Percentiles rank a stretch among this genome's conserved stretches.
Conservation (phyloP, 208 protist genomes). For the Wallacemonas sp. region DNA sequence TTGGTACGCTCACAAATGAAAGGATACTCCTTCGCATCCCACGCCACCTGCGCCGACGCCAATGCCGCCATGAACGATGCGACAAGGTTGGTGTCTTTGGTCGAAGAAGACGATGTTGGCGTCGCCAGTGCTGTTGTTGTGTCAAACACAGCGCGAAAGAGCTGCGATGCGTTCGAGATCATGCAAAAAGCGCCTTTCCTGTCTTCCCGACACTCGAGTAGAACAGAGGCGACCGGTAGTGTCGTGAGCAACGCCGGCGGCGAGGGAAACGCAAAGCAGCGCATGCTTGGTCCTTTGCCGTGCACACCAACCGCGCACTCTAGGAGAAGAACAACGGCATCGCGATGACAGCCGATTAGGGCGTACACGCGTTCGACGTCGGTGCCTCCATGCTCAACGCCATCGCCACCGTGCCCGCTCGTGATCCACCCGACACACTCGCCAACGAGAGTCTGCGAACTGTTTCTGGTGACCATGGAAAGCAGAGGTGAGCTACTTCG, state of each 20-base stretch:
- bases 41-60: background rate
- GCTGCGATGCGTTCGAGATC: conserved; percentile 4
- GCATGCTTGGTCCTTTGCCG: background rate
- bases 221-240: background rate
- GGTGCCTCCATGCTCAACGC: conserved; percentile 15
- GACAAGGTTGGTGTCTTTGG: background rate
- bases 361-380: conserved; percentile 16
- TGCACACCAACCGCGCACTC: conserved; percentile 10
- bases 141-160: conserved; percentile 16
- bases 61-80: background rate
- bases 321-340: conserved; percentile 12
- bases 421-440: conserved; percentile 54
- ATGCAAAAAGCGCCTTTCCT: background rate
- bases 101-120: too few species aligned
- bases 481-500: background rate
- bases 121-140: conserved; percentile 4
- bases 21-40: conserved; percentile 6
- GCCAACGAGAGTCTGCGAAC: conserved; percentile 29
- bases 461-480: background rate
- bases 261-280: background rate
- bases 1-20: background rate
- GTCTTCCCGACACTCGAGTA: background rate
- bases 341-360: conserved; percentile 1
- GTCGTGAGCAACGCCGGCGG: background rate
- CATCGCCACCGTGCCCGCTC: background rate